Conservation (phyloP, 1,284 basidiomycete genomes). For the Lignosus rhinocerotis region DNA sequence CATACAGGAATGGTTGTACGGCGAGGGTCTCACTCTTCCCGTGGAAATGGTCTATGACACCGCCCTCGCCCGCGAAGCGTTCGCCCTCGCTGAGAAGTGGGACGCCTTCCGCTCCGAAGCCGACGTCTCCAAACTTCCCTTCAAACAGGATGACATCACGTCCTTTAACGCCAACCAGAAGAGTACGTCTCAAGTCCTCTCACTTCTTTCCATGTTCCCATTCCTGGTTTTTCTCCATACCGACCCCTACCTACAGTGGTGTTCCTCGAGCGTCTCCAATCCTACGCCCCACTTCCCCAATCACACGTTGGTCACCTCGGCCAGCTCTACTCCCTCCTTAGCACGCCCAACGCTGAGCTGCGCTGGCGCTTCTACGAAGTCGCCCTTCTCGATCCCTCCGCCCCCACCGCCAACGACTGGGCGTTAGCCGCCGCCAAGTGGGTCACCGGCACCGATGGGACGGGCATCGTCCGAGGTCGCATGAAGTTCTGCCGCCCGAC, state of each 20-base stretch:
- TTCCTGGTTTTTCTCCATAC: not conserved
- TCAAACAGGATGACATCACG: conserved; percentile 55
- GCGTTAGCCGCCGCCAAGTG: conserved; percentile 59
- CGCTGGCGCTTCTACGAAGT: conserved; percentile 72
- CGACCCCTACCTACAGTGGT: conserved; percentile 47
- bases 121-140: conserved; percentile 48
- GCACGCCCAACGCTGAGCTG: conserved; percentile 69
- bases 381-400: conserved; percentile 51
- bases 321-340: conserved; percentile 51
- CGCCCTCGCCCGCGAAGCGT: conserved; percentile 73
- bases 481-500: conserved; percentile 84
- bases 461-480: conserved; percentile 64
- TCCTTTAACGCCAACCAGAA: conserved; percentile 70
- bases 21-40: conserved; percentile 78
- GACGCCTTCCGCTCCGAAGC: conserved; percentile 56
- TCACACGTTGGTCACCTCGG: conserved; percentile 58
- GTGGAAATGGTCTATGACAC: conserved; percentile 84
- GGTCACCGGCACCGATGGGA: conserved; percentile 66
- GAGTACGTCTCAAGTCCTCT: conserved; percentile 37
- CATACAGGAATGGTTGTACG: conserved; percentile 82
- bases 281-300: conserved; percentile 54
- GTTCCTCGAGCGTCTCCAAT: conserved; percentile 72
- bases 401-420: conserved; percentile 49
- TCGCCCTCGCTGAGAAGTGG: conserved; percentile 79
- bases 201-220: not conserved